phyloP scores from a whole-genome alignment of 2,329 filamentous ascomycete species.

The Claviceps fusiformis region DNA sequence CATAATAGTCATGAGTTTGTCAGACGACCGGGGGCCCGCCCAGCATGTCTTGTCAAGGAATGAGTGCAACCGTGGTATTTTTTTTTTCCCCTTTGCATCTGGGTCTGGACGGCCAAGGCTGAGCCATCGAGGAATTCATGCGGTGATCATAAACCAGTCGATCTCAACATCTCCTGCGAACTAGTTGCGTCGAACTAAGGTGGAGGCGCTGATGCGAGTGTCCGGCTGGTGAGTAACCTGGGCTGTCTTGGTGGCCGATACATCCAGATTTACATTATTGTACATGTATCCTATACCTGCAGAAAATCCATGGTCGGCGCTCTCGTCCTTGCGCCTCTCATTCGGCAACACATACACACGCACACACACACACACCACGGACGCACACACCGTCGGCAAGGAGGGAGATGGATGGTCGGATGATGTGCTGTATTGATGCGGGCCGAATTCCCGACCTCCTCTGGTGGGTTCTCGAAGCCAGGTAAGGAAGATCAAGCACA shows the following conservation, averaged over 20 bases:
- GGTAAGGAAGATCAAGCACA: background rate
- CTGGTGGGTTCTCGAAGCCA: background rate
- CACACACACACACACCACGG: background rate
- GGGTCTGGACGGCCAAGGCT: background rate
- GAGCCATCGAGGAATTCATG: background rate
- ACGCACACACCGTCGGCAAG: background rate
- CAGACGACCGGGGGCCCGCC: background rate
- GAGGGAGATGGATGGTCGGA: background rate
- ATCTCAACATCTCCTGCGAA: background rate
- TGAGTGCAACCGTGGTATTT: background rate
- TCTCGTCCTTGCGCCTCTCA: background rate
- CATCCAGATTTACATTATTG: background rate
- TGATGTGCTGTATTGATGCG: slow-evolving; percentile 1
- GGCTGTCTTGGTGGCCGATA: background rate
- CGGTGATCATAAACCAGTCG: background rate
- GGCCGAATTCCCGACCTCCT: slow-evolving; percentile 1
- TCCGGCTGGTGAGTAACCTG: background rate
- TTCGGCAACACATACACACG: background rate
- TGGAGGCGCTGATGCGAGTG: background rate
- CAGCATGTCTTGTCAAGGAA: background rate
- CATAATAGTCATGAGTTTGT: background rate
- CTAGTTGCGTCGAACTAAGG: background rate
- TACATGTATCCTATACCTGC: background rate
- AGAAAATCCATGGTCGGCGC: background rate
- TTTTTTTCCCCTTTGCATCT: background rate